Evolutionary conservation across 2,329 filamentous ascomycete genomes (phyloP).

Genomic region (Boeremia exigua): DNA sequence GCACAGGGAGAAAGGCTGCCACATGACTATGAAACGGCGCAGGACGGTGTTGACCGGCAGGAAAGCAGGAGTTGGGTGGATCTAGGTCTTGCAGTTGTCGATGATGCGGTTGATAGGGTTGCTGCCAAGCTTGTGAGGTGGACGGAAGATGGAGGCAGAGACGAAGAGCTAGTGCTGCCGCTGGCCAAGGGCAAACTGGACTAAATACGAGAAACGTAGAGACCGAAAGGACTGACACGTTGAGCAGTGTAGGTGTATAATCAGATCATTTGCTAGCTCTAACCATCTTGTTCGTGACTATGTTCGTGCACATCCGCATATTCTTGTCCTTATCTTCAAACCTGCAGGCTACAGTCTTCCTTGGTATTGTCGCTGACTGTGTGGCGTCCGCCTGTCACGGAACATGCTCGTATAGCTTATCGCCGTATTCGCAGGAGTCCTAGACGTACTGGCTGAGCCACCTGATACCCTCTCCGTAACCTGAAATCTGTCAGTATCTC

Average conservation of each 20-base stretch:
- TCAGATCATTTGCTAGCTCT: background rate
- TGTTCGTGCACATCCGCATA: background rate
- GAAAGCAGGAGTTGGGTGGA: constrained; percentile 25
- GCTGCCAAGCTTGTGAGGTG: constrained; percentile 30
- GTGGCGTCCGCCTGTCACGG: background rate
- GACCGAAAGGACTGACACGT: background rate
- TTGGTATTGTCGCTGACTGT: background rate
- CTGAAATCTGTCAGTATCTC: constrained; percentile 11
- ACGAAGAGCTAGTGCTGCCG: constrained; percentile 30
- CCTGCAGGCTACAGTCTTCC: background rate
- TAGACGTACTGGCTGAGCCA: constrained; percentile 50
- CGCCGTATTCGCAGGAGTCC: background rate
- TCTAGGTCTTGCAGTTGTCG: constrained; percentile 25
- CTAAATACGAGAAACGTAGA: background rate
- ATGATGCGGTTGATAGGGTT: constrained; percentile 27
- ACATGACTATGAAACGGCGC: background rate
- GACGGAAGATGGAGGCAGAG: constrained; percentile 31
- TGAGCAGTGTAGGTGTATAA: background rate
- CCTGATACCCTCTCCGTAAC: constrained; percentile 48
- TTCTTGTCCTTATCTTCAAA: background rate
- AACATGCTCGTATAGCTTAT: background rate
- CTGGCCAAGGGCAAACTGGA: constrained; percentile 11
- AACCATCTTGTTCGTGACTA: background rate
- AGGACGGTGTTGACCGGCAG: background rate
- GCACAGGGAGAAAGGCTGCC: background rate